phyloP scores from a whole-genome alignment of 2,329 filamentous ascomycete species.

The Pseudogymnoascus pannorum region DNA sequence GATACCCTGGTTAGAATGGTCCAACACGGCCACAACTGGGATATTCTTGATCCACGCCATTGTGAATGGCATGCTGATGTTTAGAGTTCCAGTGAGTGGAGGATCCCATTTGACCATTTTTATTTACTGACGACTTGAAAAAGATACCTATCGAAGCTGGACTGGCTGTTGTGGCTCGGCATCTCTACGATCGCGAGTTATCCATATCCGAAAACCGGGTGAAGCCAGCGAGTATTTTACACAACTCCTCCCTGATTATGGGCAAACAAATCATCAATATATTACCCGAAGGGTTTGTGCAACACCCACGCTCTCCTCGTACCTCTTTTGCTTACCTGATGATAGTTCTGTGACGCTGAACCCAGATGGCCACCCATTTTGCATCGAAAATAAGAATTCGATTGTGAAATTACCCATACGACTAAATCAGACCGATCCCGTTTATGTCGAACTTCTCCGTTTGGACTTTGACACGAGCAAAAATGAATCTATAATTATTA shows the following conservation, averaged over 20 bases:
- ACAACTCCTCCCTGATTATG: conserved; percentile 88
- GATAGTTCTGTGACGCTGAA: conserved; percentile 76
- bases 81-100: conserved; percentile 65
- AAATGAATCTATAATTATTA: conserved; percentile 73
- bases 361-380: conserved; percentile 72
- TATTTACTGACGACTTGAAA: conserved; percentile 14
- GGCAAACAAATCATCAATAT: conserved; percentile 98
- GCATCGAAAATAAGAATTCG: conserved; percentile 58
- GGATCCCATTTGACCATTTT: background rate
- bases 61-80: conserved; percentile 84
- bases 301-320: background rate
- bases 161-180: conserved; percentile 64
- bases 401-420: conserved; percentile 69
- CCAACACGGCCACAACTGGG: conserved; percentile 62
- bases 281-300: conserved; percentile 72
- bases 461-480: conserved; percentile 74
- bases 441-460: conserved; percentile 80
- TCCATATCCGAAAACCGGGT: conserved; percentile 91
- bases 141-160: conserved; percentile 68
- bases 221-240: conserved; percentile 77
- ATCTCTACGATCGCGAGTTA: conserved; percentile 86
- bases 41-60: conserved; percentile 66
- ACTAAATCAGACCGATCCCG: conserved; percentile 88
- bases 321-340: conserved; percentile 10
- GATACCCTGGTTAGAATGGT: conserved; percentile 96